A percentile compares a stretch with the other conserved stretches of the same genome.
These are phyloP conservation scores for Gymnopilus junonius DNA, from an alignment of 768 basidiomycete species.

Conservation along the genomic window DNA sequence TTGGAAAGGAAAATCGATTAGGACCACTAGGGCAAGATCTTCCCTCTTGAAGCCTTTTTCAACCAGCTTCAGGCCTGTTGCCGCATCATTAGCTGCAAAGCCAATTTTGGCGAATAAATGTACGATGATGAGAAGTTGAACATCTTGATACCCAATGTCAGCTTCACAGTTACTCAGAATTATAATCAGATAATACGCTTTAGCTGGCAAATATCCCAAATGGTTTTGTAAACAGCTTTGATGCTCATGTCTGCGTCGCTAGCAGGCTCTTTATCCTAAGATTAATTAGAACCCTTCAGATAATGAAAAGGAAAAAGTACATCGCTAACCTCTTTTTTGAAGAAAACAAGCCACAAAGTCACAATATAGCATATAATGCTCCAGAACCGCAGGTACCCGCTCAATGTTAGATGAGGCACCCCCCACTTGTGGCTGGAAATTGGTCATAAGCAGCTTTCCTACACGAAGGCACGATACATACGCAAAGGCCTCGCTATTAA, in stretches of 20 bases:
- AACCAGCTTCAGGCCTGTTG: slow-evolving; percentile 89
- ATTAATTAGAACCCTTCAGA: background rate
- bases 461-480: slow-evolving; percentile 37
- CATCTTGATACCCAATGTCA: slow-evolving; percentile 56
- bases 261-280: slow-evolving; percentile 73
- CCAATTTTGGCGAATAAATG: slow-evolving; percentile 94
- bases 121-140: slow-evolving; percentile 84
- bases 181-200: slow-evolving; percentile 64
- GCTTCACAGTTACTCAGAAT: background rate
- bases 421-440: slow-evolving; percentile 72
- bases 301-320: background rate
- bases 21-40: slow-evolving; percentile 92
- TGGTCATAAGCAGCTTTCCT: background rate
- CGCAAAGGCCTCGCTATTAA: slow-evolving; percentile 94
- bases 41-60: slow-evolving; percentile 97
- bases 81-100: slow-evolving; percentile 92
- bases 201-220: slow-evolving; percentile 92
- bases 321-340: slow-evolving; percentile 81
- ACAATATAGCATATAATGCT: slow-evolving; percentile 78
- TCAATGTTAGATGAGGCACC: slow-evolving; percentile 70
- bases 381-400: slow-evolving; percentile 88
- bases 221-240: slow-evolving; percentile 87
- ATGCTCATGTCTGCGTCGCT: slow-evolving; percentile 90
- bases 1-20: slow-evolving; percentile 98
- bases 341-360: slow-evolving; percentile 87